Conservation (phyloP, 352 stramenopile species). For the Phytophthora ohioensis region DNA sequence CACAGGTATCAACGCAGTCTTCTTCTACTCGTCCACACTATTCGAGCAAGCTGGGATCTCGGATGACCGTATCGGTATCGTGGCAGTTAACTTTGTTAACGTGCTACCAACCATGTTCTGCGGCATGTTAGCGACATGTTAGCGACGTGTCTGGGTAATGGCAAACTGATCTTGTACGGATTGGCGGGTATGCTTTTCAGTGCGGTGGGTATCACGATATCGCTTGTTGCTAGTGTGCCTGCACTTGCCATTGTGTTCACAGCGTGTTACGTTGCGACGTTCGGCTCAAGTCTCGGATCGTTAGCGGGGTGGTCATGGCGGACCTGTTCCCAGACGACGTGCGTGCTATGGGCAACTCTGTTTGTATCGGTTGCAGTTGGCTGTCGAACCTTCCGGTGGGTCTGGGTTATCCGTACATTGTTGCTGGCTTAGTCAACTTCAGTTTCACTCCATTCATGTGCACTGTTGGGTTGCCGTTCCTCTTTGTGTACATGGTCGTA, state of each 20-base stretch:
- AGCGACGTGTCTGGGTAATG: slow-evolving; percentile 14
- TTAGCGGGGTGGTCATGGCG: slow-evolving; percentile 43
- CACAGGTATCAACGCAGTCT: slow-evolving; percentile 62
- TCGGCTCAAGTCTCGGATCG: slow-evolving; percentile 42
- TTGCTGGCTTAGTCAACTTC: slow-evolving; percentile 32
- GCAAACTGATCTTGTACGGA: slow-evolving; percentile 19
- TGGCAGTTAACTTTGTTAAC: slow-evolving; percentile 61
- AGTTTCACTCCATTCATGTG: slow-evolving; percentile 40
- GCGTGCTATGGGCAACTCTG: slow-evolving; percentile 35
- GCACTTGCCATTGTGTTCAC: slow-evolving; percentile 55
- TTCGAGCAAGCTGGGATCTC: slow-evolving; percentile 54
- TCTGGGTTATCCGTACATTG: slow-evolving; percentile 44
- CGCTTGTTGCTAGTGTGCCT: slow-evolving; percentile 30
- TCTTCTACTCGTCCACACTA: slow-evolving; percentile 61
- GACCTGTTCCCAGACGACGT: slow-evolving; percentile 39
- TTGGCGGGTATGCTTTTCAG: slow-evolving; percentile 26
- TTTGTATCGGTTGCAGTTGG: slow-evolving; percentile 38
- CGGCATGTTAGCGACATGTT: slow-evolving; percentile 18
- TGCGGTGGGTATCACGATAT: slow-evolving; percentile 47
- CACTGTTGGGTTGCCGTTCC: slow-evolving; percentile 23
- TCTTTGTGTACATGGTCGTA: slow-evolving; percentile 40
- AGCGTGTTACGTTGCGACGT: slow-evolving; percentile 48
- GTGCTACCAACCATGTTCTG: slow-evolving; percentile 38
- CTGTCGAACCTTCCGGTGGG: slow-evolving; percentile 44
- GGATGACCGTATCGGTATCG: slow-evolving; percentile 52